Base-by-base conservation (phyloP, 139 green algal genomes). In the Haematococcus sp. region DNA sequence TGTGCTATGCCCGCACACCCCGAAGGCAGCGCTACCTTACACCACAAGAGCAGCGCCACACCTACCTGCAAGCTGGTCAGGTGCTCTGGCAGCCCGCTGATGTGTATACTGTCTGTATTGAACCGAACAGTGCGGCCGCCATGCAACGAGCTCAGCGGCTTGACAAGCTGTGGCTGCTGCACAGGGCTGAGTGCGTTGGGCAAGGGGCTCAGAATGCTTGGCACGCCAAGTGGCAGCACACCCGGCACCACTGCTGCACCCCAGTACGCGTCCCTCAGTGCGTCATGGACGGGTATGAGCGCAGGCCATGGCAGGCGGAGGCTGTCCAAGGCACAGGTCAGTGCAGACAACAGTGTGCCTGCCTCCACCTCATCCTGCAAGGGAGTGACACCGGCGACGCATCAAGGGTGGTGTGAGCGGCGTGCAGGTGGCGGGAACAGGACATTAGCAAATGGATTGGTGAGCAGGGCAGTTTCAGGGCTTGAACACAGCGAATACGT, bases 281-380 rank as follows among this genome's bases (percentile, higher is more conserved):
- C 80, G 56, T 96, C 88, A 60, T 93, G 87, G 65, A 96, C 86
- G 0, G 91, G 91, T 56, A 96, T 34, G 32, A 95, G 80, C 28
- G 88, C 73, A 9, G 89, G 89, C 79, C 84, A 89, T n/a, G 76
- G 19, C 32, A 84, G 43, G 9, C 74, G 67, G 16, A 64, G 55
- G 4, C 75, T 68, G 44, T 52, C 69, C 40, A 94, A 69, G 27
- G 91, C 88, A n/a, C 84, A 34, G 7, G 74, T 43, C 7, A 73
- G 68, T 0, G 87, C 89, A 43, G 74, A 83, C 76, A 93, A 56
- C 74, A 96, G 69, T 22, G 82, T 85, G 34, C 27, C 40, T 5
- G 81, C 89, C 75, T 96, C 91, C 51, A 83, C 64, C 34, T 77
- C 70, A 58, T 92, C 81, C 55, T 68, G 63, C 34, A 20, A 35